Conservation (phyloP, 352 stramenopile genomes). For the Phytophthora macrochlamydospora region DNA sequence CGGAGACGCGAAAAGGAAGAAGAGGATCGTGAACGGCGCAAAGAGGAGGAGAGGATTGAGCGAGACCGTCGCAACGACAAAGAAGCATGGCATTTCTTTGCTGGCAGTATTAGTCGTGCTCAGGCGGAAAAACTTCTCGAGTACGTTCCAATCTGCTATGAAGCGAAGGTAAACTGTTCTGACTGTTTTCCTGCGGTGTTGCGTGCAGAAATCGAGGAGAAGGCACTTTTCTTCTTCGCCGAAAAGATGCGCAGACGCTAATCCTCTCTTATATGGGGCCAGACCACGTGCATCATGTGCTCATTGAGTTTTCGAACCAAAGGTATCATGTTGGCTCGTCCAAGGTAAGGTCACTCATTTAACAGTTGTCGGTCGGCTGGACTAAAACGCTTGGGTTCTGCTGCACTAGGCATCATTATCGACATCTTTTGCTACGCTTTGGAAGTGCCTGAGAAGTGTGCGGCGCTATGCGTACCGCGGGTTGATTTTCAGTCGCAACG, state of each 20-base stretch:
- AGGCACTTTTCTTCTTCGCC: constrained; percentile 80
- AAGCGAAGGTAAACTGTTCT: too few relatives aligned
- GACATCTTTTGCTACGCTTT: constrained; percentile 66
- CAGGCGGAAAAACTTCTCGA: constrained; percentile 70
- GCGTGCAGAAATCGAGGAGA: constrained; percentile 52
- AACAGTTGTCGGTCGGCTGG: too few relatives aligned
- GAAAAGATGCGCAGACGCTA: constrained; percentile 82
- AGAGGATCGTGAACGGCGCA: constrained; percentile 39
- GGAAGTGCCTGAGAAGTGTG: constrained; percentile 80
- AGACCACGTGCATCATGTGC: constrained; percentile 77
- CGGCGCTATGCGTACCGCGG: constrained; percentile 77
- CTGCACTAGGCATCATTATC: constrained; percentile 49
- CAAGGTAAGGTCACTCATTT: constrained; percentile 45
- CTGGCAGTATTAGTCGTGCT: constrained; percentile 73
- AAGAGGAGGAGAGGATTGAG: constrained; percentile 40
- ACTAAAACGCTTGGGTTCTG: not conserved
- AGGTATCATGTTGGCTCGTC: constrained; percentile 80
- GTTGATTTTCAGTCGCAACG: constrained; percentile 74
- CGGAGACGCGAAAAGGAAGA: constrained; percentile 36
- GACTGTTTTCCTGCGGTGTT: not conserved
- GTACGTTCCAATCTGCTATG: constrained; percentile 31
- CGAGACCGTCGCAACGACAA: constrained; percentile 59
- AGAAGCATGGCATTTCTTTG: constrained; percentile 81
- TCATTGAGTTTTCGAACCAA: constrained; percentile 76
- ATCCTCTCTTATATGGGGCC: constrained; percentile 80